A percentile compares a stretch with the other conserved stretches of the same genome.
Evolutionary conservation across 2,329 filamentous ascomycete species (phyloP).

Genomic region (Penicillium thymicola): DNA sequence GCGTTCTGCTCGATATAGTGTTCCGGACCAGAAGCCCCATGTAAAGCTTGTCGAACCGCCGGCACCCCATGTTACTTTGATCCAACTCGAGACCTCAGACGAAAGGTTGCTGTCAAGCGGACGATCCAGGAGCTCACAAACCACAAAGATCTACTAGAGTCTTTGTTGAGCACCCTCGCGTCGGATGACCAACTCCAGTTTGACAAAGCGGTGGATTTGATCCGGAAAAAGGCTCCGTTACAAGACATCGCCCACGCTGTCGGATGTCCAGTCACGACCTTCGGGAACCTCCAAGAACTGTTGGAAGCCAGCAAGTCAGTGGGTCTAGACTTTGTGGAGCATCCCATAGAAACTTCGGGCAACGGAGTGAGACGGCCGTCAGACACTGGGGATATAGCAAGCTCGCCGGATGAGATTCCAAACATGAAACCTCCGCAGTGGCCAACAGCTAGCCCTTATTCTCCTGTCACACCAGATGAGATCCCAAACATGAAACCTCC

Average conservation of each 20-base stretch:
- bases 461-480: constrained; percentile 28
- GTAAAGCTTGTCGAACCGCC: constrained; percentile 33
- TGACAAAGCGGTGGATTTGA: constrained; percentile 26
- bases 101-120: constrained; percentile 37
- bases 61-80: constrained; percentile 36
- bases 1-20: constrained; percentile 26
- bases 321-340: constrained; percentile 10
- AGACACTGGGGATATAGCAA: constrained; percentile 5
- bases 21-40: constrained; percentile 35
- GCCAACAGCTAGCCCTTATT: constrained; percentile 14
- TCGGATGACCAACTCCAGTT: constrained; percentile 23
- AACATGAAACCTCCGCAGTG: not conserved
- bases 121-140: constrained; percentile 35
- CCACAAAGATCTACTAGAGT: constrained; percentile 32
- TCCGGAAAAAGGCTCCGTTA: constrained; percentile 28
- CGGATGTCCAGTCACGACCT: constrained; percentile 15
- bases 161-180: constrained; percentile 30
- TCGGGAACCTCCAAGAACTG: constrained; percentile 14
- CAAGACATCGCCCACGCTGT: constrained; percentile 27
- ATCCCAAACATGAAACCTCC: too few species aligned
- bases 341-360: not conserved
- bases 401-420: constrained; percentile 8
- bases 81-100: constrained; percentile 34
- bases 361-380: constrained; percentile 7
- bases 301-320: constrained; percentile 5